Percentiles rank a stretch among this genome's conserved stretches.
phyloP scores from a whole-genome alignment of 352 stramenopile species.

The Pythium aristosporum region DNA sequence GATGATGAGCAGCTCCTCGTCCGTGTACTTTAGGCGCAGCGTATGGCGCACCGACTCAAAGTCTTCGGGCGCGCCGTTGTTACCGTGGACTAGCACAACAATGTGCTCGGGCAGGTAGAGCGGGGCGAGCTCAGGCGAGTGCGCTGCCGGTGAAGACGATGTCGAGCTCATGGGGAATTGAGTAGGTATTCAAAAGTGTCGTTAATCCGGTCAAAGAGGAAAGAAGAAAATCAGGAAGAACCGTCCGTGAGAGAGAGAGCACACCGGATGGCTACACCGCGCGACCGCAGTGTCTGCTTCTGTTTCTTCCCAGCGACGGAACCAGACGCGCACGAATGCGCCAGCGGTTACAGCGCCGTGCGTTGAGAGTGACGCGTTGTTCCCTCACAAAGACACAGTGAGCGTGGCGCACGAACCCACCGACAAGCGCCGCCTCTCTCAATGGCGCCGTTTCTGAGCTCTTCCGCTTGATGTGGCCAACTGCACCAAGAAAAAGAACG shows the following conservation, averaged over 20 bases:
- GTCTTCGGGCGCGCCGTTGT: constrained; percentile 74
- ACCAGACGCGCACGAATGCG: no score
- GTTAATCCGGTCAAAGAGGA: neutral
- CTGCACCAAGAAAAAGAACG: no score
- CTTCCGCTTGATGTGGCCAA: no score
- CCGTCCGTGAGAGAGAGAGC: neutral
- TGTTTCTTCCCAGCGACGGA: neutral
- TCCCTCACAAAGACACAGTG: no score
- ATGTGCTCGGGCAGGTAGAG: constrained; percentile 60
- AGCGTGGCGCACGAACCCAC: no score
- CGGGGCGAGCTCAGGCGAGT: constrained; percentile 46
- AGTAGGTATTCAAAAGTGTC: neutral
- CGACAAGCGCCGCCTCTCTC: no score
- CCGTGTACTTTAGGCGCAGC: constrained; percentile 44
- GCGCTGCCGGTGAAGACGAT: constrained; percentile 24
- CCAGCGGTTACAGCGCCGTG: neutral
- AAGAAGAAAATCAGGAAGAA: neutral
- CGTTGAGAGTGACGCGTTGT: no score
- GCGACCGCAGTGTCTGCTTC: neutral
- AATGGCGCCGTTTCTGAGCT: no score
- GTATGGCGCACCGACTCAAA: constrained; percentile 59
- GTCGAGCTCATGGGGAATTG: constrained; percentile 22
- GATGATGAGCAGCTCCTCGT: constrained; percentile 59
- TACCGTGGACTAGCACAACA: constrained; percentile 80
- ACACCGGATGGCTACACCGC: neutral